A percentile compares a stretch with the other conserved stretches of the same genome.
These are phyloP conservation scores for Colletotrichum sp. DNA, from an alignment of 2,329 filamentous ascomycete genomes.

Conservation along the genomic window DNA sequence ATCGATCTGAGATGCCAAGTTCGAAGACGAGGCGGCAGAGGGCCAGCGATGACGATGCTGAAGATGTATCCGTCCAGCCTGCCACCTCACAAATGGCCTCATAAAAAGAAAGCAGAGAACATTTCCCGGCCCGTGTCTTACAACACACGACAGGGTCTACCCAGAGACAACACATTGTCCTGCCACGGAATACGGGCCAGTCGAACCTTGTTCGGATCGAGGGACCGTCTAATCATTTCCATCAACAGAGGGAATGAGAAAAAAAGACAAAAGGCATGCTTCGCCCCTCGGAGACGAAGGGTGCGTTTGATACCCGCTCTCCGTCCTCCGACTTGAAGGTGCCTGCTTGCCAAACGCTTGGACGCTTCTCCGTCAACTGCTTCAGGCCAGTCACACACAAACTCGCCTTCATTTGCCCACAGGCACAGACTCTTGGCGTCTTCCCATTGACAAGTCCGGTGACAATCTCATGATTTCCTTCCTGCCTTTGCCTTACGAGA, in stretches of 20 bases:
- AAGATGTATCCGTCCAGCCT: neutral
- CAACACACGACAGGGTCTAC: neutral
- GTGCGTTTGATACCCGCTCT: constrained; percentile 10
- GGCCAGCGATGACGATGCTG: neutral
- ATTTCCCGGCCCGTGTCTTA: neutral
- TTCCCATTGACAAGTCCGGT: neutral
- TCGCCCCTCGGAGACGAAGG: constrained; percentile 9
- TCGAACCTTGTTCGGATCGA: neutral
- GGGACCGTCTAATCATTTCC: neutral
- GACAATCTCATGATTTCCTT: neutral
- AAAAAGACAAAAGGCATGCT: neutral
- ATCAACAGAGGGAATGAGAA: neutral
- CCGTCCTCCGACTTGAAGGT: neutral
- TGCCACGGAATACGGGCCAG: neutral
- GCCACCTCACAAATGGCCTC: neutral
- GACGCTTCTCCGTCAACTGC: neutral
- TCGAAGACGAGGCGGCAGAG: neutral
- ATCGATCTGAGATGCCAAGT: neutral
- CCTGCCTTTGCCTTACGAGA: constrained; percentile 12
- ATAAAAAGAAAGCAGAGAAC: neutral
- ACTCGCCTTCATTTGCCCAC: neutral
- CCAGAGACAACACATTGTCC: neutral
- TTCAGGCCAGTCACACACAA: neutral
- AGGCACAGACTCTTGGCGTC: neutral
- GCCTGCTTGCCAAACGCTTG: neutral